Evolutionary conservation across 164 flowering plant genomes (phyloP).

Genomic region (Sedum album): DNA sequence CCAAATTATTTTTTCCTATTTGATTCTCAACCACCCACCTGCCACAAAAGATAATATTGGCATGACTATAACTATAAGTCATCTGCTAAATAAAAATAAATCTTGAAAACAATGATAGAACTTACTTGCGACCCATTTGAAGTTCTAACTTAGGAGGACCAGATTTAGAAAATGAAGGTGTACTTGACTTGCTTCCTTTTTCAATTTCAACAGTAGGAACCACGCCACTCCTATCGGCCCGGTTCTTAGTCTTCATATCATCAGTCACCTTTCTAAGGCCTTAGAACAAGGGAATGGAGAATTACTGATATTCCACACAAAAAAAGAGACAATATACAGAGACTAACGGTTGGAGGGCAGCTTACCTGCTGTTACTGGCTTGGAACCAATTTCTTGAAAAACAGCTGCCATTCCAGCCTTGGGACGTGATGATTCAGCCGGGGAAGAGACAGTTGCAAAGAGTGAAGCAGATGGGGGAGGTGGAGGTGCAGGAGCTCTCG

Average conservation of each 20-base stretch:
- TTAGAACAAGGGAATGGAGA: constrained; percentile 14
- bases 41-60: constrained; percentile 12
- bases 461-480: constrained; percentile 79
- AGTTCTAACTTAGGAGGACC: constrained; percentile 94
- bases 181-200: constrained; percentile 41
- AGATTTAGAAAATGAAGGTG: constrained; percentile 63
- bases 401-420: constrained; percentile 94
- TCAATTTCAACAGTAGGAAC: constrained; percentile 38
- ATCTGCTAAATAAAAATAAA: constrained; percentile 1
- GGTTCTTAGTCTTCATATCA: constrained; percentile 95
- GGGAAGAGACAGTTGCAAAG: constrained; percentile 51
- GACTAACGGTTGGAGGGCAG: neutral
- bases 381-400: constrained; percentile 73
- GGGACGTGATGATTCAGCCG: constrained; percentile 52
- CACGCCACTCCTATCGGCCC: constrained; percentile 64
- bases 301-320: neutral
- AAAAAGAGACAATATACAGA: neutral
- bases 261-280: constrained; percentile 63
- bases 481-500: constrained; percentile 74
- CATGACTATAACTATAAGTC: constrained; percentile 9
- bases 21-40: constrained; percentile 99
- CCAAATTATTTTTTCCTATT: constrained; percentile 72
- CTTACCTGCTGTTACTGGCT: constrained; percentile 71
- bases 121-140: constrained; percentile 98
- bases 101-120: constrained; percentile 9